Conservation (phyloP, 129 eudicot genomes). For the Ambrosia trifida region DNA sequence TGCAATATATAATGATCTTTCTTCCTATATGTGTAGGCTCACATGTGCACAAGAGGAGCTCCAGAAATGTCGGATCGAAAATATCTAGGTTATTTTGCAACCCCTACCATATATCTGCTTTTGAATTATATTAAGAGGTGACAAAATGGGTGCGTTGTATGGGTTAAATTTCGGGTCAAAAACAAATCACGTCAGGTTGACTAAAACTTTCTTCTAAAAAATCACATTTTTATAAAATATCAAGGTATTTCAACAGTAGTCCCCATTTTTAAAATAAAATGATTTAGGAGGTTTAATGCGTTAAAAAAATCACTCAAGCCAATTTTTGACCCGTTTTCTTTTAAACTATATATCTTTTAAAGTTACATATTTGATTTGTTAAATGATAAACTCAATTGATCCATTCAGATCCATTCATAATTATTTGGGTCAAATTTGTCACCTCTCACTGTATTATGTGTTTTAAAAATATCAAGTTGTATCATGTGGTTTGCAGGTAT, state of each 20-base stretch:
- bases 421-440: background rate
- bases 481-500: constrained; percentile 31
- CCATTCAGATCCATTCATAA: background rate
- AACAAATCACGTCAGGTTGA: background rate
- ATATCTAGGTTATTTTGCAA: constrained; percentile 41
- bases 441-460: background rate
- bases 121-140: background rate
- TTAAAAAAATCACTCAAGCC: background rate
- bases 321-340: background rate
- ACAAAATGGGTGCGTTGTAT: background rate
- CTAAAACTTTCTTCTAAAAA: background rate
- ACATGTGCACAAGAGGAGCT: constrained; percentile 78
- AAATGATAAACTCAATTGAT: background rate
- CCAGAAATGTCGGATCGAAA: constrained; percentile 64
- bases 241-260: background rate
- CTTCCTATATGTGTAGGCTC: constrained; percentile 41
- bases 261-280: too few species aligned
- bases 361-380: background rate
- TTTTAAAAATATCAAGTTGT: constrained; percentile 18
- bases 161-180: background rate
- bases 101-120: background rate
- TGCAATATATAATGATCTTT: constrained; percentile 4
- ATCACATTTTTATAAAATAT: background rate
- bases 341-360: background rate
- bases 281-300: background rate